These are phyloP conservation scores for Kwoniella botswanensis DNA, from an alignment of 768 basidiomycete genomes.

Conservation along the genomic window DNA sequence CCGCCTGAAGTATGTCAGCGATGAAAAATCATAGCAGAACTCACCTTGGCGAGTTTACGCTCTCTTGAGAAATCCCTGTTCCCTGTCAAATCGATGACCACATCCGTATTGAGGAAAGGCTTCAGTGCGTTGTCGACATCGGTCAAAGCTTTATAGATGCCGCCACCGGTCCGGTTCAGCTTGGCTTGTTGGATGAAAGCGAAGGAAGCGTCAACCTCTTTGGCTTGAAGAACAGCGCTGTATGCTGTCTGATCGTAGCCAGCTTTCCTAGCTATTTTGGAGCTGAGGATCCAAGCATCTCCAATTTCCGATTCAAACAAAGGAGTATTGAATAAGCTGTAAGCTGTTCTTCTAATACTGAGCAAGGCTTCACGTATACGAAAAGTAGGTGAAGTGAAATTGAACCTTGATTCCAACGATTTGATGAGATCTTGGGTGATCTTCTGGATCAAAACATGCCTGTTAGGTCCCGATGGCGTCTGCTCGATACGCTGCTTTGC, in stretches of 20 bases:
- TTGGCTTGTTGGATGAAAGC: conserved; percentile 91
- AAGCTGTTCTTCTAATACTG: conserved; percentile 85
- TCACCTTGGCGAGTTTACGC: conserved; percentile 68
- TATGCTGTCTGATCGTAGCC: conserved; percentile 96
- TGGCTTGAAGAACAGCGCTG: conserved; percentile 89
- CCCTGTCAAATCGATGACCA: conserved; percentile 19
- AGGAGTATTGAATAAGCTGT: conserved; percentile 59
- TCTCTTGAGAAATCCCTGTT: conserved; percentile 33
- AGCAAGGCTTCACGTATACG: conserved; percentile 84
- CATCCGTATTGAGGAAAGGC: conserved; percentile 30
- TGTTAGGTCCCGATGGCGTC: conserved; percentile 21
- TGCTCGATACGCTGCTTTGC: conserved; percentile 59
- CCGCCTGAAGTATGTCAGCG: conserved; percentile 61
- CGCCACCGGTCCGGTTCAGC: conserved; percentile 75
- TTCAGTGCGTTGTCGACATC: conserved; percentile 75
- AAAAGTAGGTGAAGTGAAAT: conserved; percentile 83
- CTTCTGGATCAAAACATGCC: conserved; percentile 45
- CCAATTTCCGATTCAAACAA: conserved; percentile 67
- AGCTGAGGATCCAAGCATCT: conserved; percentile 84
- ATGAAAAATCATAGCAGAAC: too few species aligned
- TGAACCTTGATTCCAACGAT: conserved; percentile 69
- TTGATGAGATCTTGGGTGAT: conserved; percentile 62
- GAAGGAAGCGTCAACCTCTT: conserved; percentile 71
- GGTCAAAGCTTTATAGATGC: conserved; percentile 81
- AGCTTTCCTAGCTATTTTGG: conserved; percentile 95